Evolutionary conservation across 2,329 filamentous ascomycete genomes (phyloP).

Genomic region (Exophiala spinifera): DNA sequence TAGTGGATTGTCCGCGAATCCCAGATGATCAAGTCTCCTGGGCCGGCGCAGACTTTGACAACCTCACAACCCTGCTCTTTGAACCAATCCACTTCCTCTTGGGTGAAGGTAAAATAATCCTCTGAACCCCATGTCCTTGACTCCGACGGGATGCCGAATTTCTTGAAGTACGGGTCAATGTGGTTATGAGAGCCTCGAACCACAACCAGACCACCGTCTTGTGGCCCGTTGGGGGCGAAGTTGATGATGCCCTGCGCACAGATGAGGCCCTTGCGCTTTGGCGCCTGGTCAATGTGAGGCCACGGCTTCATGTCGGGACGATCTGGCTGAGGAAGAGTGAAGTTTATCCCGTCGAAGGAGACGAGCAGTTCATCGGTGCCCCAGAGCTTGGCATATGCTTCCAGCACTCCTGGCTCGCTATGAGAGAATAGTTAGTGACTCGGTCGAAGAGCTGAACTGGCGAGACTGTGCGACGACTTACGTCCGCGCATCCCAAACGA

Average conservation of each 20-base stretch:
- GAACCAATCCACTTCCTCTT: slow-evolving; percentile 46
- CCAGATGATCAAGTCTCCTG: slow-evolving; percentile 47
- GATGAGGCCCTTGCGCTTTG: slow-evolving; percentile 5
- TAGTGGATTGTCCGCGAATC: slow-evolving; percentile 50
- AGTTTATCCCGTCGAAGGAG: slow-evolving; percentile 39
- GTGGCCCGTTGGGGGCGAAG: slow-evolving; percentile 43
- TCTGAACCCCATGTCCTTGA: slow-evolving; percentile 33
- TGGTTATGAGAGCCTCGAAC: slow-evolving; percentile 45
- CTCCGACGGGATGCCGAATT: slow-evolving; percentile 33
- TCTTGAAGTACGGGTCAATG: slow-evolving; percentile 47
- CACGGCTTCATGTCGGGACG: slow-evolving; percentile 43
- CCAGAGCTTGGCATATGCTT: slow-evolving; percentile 45
- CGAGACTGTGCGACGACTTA: neutral
- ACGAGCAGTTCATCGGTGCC: slow-evolving; percentile 29
- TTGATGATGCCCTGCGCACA: slow-evolving; percentile 47
- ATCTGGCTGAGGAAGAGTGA: slow-evolving; percentile 46
- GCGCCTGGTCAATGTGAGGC: slow-evolving; percentile 45
- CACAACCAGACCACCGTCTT: slow-evolving; percentile 48
- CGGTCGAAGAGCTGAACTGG: neutral
- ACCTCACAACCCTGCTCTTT: slow-evolving; percentile 38
- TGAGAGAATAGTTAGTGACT: slow-evolving; percentile 17
- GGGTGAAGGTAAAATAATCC: slow-evolving; percentile 44
- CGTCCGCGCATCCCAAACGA: slow-evolving; percentile 41
- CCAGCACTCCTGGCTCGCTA: slow-evolving; percentile 41
- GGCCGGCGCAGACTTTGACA: slow-evolving; percentile 41